A percentile compares a stretch with the other conserved stretches of the same genome.
These are phyloP conservation scores for Tolypocladium tropicale DNA, from an alignment of 2,329 filamentous ascomycete genomes.

Conservation along the genomic window DNA sequence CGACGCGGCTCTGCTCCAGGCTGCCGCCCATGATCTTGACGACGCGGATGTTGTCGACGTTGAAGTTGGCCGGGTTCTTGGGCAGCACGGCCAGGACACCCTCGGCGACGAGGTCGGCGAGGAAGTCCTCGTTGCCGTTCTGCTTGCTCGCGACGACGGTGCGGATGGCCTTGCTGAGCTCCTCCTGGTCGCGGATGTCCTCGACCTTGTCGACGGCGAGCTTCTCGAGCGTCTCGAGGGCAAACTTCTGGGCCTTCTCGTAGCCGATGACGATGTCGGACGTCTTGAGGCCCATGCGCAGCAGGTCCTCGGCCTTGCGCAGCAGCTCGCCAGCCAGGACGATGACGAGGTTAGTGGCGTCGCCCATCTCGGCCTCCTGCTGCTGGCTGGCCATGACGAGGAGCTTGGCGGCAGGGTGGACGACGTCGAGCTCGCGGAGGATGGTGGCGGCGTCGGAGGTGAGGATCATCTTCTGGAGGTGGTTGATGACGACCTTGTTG, in stretches of 20 bases:
- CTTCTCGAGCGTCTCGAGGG: conserved; percentile 76
- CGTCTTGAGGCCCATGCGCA: conserved; percentile 97
- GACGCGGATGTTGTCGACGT: conserved; percentile 96
- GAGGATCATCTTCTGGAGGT: conserved; percentile 98
- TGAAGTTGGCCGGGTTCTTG: conserved; percentile 93
- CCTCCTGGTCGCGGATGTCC: conserved; percentile 67
- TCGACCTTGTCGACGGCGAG: conserved; percentile 84
- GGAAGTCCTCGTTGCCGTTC: conserved; percentile 80
- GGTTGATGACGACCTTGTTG: conserved; percentile 99
- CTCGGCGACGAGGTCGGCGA: conserved; percentile 81
- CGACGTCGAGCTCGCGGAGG: conserved; percentile 91
- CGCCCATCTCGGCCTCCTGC: conserved; percentile 98
- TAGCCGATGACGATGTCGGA: conserved; percentile 94
- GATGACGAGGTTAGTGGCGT: conserved; percentile 96
- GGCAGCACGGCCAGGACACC: conserved; percentile 78
- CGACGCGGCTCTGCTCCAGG: conserved; percentile 84
- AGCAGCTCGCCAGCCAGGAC: conserved; percentile 89
- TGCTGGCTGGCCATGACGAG: conserved; percentile 98
- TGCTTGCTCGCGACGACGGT: conserved; percentile 97
- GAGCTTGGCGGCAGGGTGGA: conserved; percentile 94
- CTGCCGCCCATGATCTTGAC: conserved; percentile 99
- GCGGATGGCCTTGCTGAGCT: conserved; percentile 89
- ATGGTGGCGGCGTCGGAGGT: conserved; percentile 98
- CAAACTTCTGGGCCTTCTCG: conserved; percentile 85
- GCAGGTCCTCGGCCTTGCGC: conserved; percentile 91